Conservation (phyloP, 2,329 filamentous ascomycete genomes). For the Salinomyces thailandicus region DNA sequence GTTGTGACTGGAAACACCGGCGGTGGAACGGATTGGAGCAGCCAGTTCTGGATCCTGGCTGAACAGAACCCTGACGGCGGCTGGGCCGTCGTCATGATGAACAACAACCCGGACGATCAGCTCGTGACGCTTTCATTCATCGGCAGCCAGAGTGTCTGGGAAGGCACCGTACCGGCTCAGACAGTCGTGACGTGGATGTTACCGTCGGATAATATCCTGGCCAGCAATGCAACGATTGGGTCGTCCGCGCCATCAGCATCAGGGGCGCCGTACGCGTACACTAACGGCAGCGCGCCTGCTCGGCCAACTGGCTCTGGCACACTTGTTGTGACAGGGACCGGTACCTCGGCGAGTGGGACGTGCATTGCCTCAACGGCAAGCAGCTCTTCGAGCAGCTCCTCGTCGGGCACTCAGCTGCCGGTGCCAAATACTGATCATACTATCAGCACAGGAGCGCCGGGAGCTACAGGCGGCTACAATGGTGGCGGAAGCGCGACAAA, state of each 20-base stretch:
- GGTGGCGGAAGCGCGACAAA: too few relatives aligned
- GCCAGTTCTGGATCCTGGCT: conserved; percentile 15
- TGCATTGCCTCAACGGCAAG: conserved; percentile 1
- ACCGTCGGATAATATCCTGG: conserved; percentile 7
- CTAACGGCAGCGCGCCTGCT: neutral
- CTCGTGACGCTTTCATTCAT: conserved; percentile 14
- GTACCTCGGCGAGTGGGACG: neutral
- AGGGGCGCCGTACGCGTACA: neutral
- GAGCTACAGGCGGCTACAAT: neutral
- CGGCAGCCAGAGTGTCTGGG: conserved; percentile 10
- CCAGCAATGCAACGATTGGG: neutral
- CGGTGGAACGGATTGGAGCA: conserved; percentile 1
- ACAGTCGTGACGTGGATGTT: conserved; percentile 14
- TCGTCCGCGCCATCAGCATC: neutral
- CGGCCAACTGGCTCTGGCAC: too few relatives aligned
- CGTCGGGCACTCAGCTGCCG: neutral
- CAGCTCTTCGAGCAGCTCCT: neutral
- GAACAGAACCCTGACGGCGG: conserved; percentile 14
- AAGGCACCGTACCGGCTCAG: conserved; percentile 11
- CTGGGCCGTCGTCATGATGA: conserved; percentile 19
- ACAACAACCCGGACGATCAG: conserved; percentile 14
- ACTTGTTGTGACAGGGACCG: neutral
- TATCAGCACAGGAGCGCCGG: neutral
- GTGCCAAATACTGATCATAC: conserved; percentile 1
- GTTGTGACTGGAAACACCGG: conserved; percentile 11